phyloP scores from a whole-genome alignment of 1,139 yeast species.

The Geotrichum phurueaensis region DNA sequence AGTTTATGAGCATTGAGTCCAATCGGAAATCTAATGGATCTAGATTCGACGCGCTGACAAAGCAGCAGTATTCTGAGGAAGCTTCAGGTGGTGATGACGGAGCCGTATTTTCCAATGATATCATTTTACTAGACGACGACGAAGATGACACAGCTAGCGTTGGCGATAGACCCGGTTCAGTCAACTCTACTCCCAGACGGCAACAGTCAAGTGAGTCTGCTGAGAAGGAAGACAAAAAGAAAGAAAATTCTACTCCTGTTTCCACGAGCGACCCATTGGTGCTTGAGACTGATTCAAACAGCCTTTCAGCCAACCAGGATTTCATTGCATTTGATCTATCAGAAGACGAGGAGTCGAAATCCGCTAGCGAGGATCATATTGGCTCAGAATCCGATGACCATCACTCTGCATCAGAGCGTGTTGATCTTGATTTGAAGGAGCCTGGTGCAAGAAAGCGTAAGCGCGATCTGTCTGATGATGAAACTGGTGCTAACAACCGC shows the following conservation, averaged over 20 bases:
- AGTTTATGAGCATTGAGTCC: not conserved
- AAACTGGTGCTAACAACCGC: slow-evolving; percentile 28
- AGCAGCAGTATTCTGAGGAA: not conserved
- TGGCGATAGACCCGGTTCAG: not conserved
- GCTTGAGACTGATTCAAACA: not conserved
- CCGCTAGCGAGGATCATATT: slow-evolving; percentile 11
- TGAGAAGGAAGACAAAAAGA: not conserved
- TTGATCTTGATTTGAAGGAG: not conserved
- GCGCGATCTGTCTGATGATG: slow-evolving; percentile 21
- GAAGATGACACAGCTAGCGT: not conserved
- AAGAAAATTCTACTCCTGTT: not conserved
- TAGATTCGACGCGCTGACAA: not conserved
- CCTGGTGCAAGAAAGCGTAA: slow-evolving; percentile 20
- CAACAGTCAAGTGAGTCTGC: not conserved
- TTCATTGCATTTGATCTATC: slow-evolving; percentile 18
- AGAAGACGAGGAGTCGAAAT: slow-evolving; percentile 15
- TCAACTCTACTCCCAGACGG: not conserved
- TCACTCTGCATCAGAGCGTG: slow-evolving; percentile 17
- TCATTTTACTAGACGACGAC: slow-evolving; percentile 2
- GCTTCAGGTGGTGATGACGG: not conserved
- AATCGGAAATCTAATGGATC: slow-evolving; percentile 7
- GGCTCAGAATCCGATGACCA: slow-evolving; percentile 5
- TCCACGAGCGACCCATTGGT: not conserved
- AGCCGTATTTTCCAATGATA: not conserved
- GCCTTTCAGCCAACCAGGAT: slow-evolving; percentile 12